Conservation (phyloP, 2,329 filamentous ascomycete genomes). For the Phialemonium atrogriseum region DNA sequence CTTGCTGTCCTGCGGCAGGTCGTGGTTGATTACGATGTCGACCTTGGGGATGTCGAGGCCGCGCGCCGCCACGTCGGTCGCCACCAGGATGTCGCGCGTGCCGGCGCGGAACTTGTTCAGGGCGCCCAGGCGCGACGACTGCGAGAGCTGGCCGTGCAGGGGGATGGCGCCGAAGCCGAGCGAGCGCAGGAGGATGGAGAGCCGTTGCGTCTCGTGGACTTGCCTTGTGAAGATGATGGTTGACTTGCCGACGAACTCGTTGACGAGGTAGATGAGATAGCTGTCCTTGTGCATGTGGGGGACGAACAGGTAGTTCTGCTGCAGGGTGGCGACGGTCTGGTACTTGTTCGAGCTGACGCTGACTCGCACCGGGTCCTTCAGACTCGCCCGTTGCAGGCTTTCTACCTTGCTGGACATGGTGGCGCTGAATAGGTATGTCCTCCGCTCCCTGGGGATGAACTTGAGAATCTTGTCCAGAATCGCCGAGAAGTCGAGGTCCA, state of each 20-base stretch:
- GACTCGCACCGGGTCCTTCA: conserved; percentile 76
- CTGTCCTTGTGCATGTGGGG: conserved; percentile 83
- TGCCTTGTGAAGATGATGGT: conserved; percentile 89
- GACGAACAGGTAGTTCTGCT: conserved; percentile 81
- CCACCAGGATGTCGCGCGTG: conserved; percentile 78
- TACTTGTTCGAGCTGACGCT: conserved; percentile 77
- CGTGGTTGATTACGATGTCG: conserved; percentile 77
- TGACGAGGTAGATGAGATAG: conserved; percentile 78
- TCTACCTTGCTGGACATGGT: conserved; percentile 94
- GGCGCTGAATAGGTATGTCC: conserved; percentile 86
- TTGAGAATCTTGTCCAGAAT: conserved; percentile 90
- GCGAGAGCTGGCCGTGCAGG: conserved; percentile 84
- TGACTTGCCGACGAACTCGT: conserved; percentile 79
- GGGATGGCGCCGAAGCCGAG: conserved; percentile 89
- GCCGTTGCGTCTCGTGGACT: conserved; percentile 79
- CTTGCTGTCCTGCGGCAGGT: conserved; percentile 76
- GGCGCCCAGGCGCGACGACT: conserved; percentile 77
- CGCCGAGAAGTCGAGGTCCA: conserved; percentile 91
- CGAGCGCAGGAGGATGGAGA: conserved; percentile 73
- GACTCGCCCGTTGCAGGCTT: conserved; percentile 78
- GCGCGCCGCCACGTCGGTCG: conserved; percentile 87
- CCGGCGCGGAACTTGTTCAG: conserved; percentile 82
- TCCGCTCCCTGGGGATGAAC: conserved; percentile 67
- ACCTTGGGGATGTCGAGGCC: conserved; percentile 92
- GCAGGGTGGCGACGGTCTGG: conserved; percentile 81